Evolutionary conservation across 2,329 filamentous ascomycete genomes (phyloP), one percentile per base, ranked within the genome.

Genomic region (Aspergillus intermedius): DNA sequence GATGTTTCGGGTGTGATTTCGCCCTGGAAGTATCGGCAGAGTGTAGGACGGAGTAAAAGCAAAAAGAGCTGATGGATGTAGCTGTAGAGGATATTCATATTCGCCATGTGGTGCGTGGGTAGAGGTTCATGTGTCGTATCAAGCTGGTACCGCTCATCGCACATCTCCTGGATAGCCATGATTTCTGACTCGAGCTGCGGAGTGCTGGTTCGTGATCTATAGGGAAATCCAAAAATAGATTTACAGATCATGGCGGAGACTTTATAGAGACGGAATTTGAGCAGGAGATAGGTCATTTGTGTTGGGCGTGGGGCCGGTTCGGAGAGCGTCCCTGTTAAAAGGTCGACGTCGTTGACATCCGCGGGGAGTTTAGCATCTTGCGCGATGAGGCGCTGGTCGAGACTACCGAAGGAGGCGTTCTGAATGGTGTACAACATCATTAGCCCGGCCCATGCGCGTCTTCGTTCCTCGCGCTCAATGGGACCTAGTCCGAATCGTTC

Each of bases 221-320:
- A 58, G 0, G 55, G 52, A 35, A 56, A 56, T 45, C 49, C 59
- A 45, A 70, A 68, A 13, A 70, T 65, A 4, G 54, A 50, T 23
- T 67, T 57, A 48, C 66, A 68, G 25, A 71, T 64, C 42, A 62
- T 63, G n/a, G 60, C 59, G 8, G 66, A 63, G 40, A 71, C 56
- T 34, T 62, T 60, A 52, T 69, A 63, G 2, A 71, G 59, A 13
- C 64, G 65, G 48, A 63, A 65, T 44, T 66, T 67, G 19, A 69
- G 53, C 5, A 71, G 64, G 4, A 72, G 62, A 49, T 69, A 71
- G 15, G 69, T 67, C 68, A 70, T 71, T 55, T 72, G 68, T 2
- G 68, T 71, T 34, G 68, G 67, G 4, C 60, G 57, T 5, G 49
- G 46, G 2, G 53, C 42, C 21, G 53, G 47, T 21, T 60, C 55